phyloP scores from a whole-genome alignment of 805 yeast genomes.

The Yamadazyma scolyti region DNA sequence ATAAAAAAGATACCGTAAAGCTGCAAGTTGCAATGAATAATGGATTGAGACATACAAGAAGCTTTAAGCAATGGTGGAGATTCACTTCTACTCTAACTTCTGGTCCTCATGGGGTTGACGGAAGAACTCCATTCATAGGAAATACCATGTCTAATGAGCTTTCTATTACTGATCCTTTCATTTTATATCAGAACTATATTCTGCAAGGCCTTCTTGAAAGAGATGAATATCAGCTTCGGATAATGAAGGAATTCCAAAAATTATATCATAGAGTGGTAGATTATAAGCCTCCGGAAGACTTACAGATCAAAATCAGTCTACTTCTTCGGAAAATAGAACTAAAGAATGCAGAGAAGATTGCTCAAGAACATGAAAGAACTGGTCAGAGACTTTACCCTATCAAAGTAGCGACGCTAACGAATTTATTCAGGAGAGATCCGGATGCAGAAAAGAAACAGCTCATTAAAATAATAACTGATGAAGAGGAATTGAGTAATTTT shows the following conservation, averaged over 20 bases:
- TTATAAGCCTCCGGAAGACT: conserved; percentile 53
- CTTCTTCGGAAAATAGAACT: conserved; percentile 31
- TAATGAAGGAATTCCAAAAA: conserved; percentile 60
- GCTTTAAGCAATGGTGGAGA: too few species aligned
- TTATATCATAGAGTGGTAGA: conserved; percentile 55
- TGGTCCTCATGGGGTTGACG: conserved; percentile 39
- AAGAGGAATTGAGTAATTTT: conserved; percentile 52
- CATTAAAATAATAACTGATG: conserved; percentile 51
- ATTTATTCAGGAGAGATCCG: conserved; percentile 27
- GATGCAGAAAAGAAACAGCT: conserved; percentile 35
- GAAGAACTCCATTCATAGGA: conserved; percentile 24
- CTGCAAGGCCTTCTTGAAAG: conserved; percentile 46
- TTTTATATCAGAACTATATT: conserved; percentile 52
- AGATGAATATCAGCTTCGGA: conserved; percentile 60
- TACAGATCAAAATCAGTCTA: conserved; percentile 40
- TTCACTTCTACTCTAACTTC: too few species aligned
- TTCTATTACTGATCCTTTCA: conserved; percentile 60
- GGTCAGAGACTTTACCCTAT: conserved; percentile 9
- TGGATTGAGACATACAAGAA: too few species aligned
- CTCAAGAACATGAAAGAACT: conserved; percentile 5
- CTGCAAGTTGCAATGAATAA: too few species aligned
- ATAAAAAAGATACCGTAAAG: too few species aligned
- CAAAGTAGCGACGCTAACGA: conserved; percentile 2
- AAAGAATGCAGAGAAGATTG: conserved; percentile 22
- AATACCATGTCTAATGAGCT: conserved; percentile 11